A percentile compares a stretch with the other conserved stretches of the same genome.
These are phyloP conservation scores for Oxytropis ochrocephala DNA, from an alignment of 306 rosid species.

Conservation along the genomic window DNA sequence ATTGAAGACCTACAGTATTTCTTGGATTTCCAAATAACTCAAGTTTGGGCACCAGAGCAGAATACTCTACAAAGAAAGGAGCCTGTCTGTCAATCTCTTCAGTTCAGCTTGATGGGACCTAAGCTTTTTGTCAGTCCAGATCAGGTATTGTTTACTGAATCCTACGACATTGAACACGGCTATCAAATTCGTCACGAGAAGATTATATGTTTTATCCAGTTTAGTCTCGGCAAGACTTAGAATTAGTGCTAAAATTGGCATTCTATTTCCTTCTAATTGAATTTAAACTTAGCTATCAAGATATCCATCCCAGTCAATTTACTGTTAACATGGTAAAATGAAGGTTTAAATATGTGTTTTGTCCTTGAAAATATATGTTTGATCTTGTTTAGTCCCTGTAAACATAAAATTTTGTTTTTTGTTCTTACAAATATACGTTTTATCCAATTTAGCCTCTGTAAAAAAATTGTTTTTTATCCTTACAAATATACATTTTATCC, in stretches of 20 bases:
- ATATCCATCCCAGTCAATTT: background rate
- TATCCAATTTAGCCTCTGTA: too few relatives aligned
- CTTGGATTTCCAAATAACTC: conserved; percentile 91
- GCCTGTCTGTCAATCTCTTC: conserved; percentile 81
- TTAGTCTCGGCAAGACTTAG: background rate
- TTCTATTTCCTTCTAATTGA: background rate
- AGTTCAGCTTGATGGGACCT: conserved; percentile 98
- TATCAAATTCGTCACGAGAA: conserved; percentile 15
- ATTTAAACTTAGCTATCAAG: background rate
- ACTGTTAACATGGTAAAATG: background rate
- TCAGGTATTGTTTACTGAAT: conserved; percentile 51
- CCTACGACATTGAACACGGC: background rate
- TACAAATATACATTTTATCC: too few relatives aligned
- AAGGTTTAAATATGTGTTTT: background rate
- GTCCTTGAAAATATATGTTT: too few relatives aligned
- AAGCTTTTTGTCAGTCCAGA: conserved; percentile 90
- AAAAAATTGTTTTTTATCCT: too few relatives aligned
- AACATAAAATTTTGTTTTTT: too few relatives aligned
- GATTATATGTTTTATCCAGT: too few relatives aligned
- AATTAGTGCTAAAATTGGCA: background rate
- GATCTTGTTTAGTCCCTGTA: too few relatives aligned
- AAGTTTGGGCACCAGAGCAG: conserved; percentile 89
- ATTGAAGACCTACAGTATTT: conserved; percentile 94
- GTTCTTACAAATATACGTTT: too few relatives aligned
- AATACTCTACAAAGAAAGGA: conserved; percentile 83